Conservation (phyloP, 2,329 filamentous ascomycete species). For the Neospermospora avenae region DNA sequence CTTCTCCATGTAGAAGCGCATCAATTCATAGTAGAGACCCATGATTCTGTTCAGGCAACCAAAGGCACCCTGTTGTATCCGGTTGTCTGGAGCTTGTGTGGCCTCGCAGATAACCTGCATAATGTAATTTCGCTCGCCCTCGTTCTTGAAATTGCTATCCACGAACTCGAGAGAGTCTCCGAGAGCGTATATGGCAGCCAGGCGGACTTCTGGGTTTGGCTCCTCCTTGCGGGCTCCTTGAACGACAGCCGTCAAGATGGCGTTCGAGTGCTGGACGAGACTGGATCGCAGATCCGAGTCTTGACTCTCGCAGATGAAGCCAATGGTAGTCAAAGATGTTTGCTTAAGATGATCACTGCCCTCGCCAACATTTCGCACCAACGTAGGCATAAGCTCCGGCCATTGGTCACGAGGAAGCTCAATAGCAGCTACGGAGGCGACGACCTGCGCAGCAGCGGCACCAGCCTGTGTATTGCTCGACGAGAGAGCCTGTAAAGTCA, state of each 20-base stretch:
- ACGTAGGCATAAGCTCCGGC: slow-evolving; percentile 81
- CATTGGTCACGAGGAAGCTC: slow-evolving; percentile 92
- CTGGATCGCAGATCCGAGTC: slow-evolving; percentile 80
- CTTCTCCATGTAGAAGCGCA: slow-evolving; percentile 99
- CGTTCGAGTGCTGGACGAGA: slow-evolving; percentile 86
- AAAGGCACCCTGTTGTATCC: slow-evolving; percentile 94
- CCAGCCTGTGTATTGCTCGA: slow-evolving; percentile 81
- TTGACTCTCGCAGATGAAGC: slow-evolving; percentile 96
- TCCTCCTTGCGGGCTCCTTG: slow-evolving; percentile 98
- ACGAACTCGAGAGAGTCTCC: slow-evolving; percentile 98
- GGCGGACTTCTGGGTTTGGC: slow-evolving; percentile 82
- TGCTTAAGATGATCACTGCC: slow-evolving; percentile 89
- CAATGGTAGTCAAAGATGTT: slow-evolving; percentile 90
- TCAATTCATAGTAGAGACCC: slow-evolving; percentile 98
- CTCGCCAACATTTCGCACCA: slow-evolving; percentile 90
- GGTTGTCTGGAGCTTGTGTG: slow-evolving; percentile 84
- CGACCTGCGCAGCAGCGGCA: slow-evolving; percentile 88
- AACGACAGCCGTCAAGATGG: slow-evolving; percentile 95
- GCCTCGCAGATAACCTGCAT: slow-evolving; percentile 99
- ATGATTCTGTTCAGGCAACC: slow-evolving; percentile 98
- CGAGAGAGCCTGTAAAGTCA: slow-evolving; percentile 82
- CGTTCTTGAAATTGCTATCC: slow-evolving; percentile 96
- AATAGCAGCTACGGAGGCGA: slow-evolving; percentile 90
- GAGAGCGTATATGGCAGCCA: slow-evolving; percentile 88
- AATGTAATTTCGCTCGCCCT: slow-evolving; percentile 99